Evolutionary conservation across 768 basidiomycete genomes (phyloP).

Genomic region (Hygrophoropsis aurantiaca): DNA sequence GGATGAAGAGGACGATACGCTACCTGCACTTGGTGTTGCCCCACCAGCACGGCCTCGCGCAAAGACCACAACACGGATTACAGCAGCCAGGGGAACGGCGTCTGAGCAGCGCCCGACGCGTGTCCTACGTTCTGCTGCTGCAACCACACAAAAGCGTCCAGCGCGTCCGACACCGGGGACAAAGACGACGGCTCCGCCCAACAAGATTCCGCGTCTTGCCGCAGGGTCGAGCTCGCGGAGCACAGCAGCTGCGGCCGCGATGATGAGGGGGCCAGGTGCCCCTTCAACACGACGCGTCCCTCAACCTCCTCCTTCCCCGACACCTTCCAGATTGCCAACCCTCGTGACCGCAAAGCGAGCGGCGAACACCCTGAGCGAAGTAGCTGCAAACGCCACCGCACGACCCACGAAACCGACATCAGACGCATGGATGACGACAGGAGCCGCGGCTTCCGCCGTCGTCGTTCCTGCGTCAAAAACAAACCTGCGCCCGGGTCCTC

Average conservation of each 20-base stretch:
- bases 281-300: conserved; percentile 36
- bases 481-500: conserved; percentile 67
- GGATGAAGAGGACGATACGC: conserved; percentile 56
- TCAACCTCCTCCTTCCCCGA: conserved; percentile 60
- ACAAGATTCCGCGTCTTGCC: conserved; percentile 70
- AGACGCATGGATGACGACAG: conserved; percentile 78
- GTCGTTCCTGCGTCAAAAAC: conserved; percentile 70
- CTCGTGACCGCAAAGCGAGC: conserved; percentile 57
- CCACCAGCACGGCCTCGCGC: conserved; percentile 39
- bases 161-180: conserved; percentile 40
- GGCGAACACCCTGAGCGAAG: conserved; percentile 49
- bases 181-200: conserved; percentile 45
- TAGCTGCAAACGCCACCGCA: conserved; percentile 38
- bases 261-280: conserved; percentile 30
- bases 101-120: conserved; percentile 76
- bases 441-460: conserved; percentile 52
- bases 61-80: conserved; percentile 38
- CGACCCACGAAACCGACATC: conserved; percentile 33
- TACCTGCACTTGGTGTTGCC: conserved; percentile 60
- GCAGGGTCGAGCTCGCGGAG: conserved; percentile 50
- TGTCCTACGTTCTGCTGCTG: conserved; percentile 68
- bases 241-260: conserved; percentile 42
- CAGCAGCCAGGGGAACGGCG: conserved; percentile 50
- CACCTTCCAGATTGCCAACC: conserved; percentile 77
- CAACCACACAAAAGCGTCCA: conserved; percentile 54